Conservation (phyloP, 306 rosid species). For the Castanea crenata region DNA sequence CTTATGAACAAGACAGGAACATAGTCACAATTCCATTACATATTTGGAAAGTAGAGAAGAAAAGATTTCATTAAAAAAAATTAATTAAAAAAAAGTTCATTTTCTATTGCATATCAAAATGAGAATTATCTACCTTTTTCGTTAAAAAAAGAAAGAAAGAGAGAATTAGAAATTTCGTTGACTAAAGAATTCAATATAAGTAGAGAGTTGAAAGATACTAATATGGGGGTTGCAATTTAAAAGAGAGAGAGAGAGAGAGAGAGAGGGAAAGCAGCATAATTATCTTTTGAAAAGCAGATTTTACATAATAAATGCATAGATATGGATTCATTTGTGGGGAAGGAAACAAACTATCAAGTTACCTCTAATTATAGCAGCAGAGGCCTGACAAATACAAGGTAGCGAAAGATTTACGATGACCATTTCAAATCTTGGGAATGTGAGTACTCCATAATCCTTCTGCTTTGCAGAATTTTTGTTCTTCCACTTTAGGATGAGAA, state of each 20-base stretch:
- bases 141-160: too few species aligned
- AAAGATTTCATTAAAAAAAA: background rate
- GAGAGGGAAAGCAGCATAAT: background rate
- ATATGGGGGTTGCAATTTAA: background rate
- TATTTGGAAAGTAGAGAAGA: background rate
- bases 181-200: background rate
- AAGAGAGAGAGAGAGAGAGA: too few species aligned
- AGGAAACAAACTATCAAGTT: constrained; percentile 7
- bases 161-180: background rate
- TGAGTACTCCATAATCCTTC: constrained; percentile 62
- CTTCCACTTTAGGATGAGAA: constrained; percentile 55
- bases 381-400: constrained; percentile 66
- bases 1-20: background rate
- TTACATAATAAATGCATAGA: too few species aligned
- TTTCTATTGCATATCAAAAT: background rate
- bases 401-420: constrained; percentile 68
- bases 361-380: constrained; percentile 69
- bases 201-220: background rate
- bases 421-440: constrained; percentile 81
- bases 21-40: background rate
- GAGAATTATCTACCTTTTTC: too few species aligned
- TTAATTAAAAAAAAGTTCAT: background rate
- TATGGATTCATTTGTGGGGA: background rate
- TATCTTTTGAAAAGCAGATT: background rate
- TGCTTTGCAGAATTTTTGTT: constrained; percentile 28